These are phyloP conservation scores for Chlorella sp. DNA, from an alignment of 139 green algal genomes.

Conservation along the genomic window DNA sequence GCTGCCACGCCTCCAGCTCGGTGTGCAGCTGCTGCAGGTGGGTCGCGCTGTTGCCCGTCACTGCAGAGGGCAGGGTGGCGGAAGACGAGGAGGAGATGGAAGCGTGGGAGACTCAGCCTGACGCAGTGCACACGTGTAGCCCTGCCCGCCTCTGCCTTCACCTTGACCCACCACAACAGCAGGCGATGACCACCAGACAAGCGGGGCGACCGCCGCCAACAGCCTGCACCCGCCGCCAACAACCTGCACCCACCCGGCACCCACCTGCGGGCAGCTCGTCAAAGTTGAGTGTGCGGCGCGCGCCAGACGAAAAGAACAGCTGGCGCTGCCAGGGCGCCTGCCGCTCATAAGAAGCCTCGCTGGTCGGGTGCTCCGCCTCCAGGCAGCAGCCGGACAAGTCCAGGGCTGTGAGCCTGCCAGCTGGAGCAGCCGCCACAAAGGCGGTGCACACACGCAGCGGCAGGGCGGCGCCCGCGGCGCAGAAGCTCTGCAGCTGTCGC, in stretches of 20 bases:
- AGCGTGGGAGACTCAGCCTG: no score
- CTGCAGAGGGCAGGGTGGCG: background rate
- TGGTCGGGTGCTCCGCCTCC: background rate
- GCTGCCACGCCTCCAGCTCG: conserved; percentile 18
- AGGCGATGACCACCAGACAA: no score
- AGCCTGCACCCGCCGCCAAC: no score
- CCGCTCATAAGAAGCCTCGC: background rate
- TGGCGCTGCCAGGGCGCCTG: conserved; percentile 21
- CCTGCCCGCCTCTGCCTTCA: no score
- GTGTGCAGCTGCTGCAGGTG: conserved; percentile 25
- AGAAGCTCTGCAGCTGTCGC: conserved; percentile 9
- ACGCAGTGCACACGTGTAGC: no score
- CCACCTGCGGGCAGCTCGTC: background rate
- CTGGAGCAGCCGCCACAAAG: conserved; percentile 23
- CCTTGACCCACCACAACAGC: no score
- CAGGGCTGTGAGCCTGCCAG: background rate
- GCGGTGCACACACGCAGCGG: conserved; percentile 11
- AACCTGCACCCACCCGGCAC: no score
- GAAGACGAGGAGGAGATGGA: no score
- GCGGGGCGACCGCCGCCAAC: no score
- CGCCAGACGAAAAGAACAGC: conserved; percentile 21
- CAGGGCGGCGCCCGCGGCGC: conserved; percentile 11
- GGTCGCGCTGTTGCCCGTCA: background rate
- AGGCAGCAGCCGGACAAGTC: conserved; percentile 26
- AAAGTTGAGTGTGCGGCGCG: background rate